A percentile compares a stretch with the other conserved stretches of the same genome.
Conservation (phyloP, 352 stramenopile species). For the Globisporangium takayamanum region DNA sequence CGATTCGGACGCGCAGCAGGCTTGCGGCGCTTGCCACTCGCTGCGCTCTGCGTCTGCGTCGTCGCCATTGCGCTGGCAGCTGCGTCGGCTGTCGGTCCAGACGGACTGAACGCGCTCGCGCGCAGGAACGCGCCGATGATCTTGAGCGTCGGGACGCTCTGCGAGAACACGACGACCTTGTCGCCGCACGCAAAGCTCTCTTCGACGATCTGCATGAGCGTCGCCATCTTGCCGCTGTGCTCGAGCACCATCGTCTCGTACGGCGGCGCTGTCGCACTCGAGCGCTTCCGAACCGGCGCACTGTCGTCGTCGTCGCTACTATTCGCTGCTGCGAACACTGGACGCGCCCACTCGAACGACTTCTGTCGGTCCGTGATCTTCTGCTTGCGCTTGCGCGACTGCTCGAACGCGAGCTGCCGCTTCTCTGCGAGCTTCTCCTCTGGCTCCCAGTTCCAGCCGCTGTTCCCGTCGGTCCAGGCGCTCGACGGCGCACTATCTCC, state of each 20-base stretch:
- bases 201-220: constrained; percentile 67
- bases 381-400: constrained; percentile 47
- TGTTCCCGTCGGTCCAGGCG: constrained; percentile 14
- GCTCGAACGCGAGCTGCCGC: constrained; percentile 35
- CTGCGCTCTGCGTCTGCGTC: not conserved
- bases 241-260: constrained; percentile 50
- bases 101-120: constrained; percentile 46
- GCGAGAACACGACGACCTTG: constrained; percentile 86
- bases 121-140: constrained; percentile 68
- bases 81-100: constrained; percentile 16
- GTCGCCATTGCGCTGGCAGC: constrained; percentile 10
- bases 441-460: constrained; percentile 61
- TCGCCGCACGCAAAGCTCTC: constrained; percentile 69
- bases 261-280: not conserved
- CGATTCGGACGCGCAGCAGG: constrained; percentile 28
- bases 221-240: constrained; percentile 78
- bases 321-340: constrained; percentile 20
- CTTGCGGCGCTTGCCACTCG: constrained; percentile 27
- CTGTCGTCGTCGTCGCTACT: not conserved
- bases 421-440: constrained; percentile 55
- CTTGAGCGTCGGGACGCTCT: constrained; percentile 82
- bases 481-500: constrained; percentile 17
- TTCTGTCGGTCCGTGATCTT: constrained; percentile 56
- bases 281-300: not conserved
- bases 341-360: constrained; percentile 61